phyloP scores from a whole-genome alignment of 75 land plant species.

The Azolla pinnata region DNA sequence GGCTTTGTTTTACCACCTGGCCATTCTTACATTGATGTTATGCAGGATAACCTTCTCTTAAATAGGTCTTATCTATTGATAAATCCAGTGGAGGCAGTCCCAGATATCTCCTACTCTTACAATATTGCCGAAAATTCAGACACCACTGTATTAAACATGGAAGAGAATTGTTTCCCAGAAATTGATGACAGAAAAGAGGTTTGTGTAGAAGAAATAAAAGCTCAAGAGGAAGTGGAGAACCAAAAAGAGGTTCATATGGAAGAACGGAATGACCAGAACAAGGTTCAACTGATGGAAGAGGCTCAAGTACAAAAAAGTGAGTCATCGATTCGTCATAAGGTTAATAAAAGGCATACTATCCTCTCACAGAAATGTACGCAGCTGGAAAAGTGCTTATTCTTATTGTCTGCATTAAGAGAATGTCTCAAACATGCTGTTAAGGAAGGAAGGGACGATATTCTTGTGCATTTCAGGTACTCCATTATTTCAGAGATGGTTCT shows the following conservation, averaged over 20 bases:
- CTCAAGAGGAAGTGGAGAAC: not conserved
- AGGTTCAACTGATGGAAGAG: no score
- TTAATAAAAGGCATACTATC: no score
- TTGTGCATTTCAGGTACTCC: constrained; percentile 11
- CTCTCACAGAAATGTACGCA: no score
- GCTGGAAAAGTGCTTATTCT: constrained; percentile 15
- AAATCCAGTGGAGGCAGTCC: not conserved
- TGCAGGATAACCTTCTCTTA: constrained; percentile 19
- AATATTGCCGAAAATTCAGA: no score
- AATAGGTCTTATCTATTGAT: constrained; percentile 4
- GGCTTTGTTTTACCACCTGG: constrained; percentile 21
- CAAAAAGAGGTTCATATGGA: not conserved
- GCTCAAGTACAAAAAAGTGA: no score
- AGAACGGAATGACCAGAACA: not conserved
- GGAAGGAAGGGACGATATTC: constrained; percentile 21
- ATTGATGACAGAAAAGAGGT: not conserved
- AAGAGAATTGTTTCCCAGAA: no score
- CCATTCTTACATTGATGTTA: constrained; percentile 24
- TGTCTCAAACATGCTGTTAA: constrained; percentile 31
- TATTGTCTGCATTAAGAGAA: constrained; percentile 21
- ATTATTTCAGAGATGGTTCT: constrained; percentile 19
- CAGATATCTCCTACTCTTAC: not conserved
- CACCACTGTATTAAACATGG: no score
- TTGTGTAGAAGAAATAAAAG: not conserved
- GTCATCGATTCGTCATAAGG: no score